Conservation (phyloP, 2,329 filamentous ascomycete genomes). For the Fusarium nematophilum region DNA sequence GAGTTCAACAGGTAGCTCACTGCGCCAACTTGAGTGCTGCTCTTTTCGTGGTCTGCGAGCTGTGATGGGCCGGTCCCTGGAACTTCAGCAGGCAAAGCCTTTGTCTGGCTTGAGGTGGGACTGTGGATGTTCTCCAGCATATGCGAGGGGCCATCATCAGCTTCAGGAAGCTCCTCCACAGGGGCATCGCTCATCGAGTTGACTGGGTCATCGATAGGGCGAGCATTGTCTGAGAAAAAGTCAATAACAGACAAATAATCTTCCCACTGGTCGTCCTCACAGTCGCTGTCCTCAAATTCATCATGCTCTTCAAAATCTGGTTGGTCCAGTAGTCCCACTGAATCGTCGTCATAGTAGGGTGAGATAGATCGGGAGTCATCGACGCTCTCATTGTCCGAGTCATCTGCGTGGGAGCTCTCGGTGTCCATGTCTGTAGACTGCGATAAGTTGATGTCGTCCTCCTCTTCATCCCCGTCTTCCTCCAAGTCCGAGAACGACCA, state of each 20-base stretch:
- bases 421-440: slow-evolving; percentile 35
- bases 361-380: background rate
- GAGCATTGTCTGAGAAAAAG: slow-evolving; percentile 13
- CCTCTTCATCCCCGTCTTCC: slow-evolving; percentile 10
- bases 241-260: slow-evolving; percentile 18
- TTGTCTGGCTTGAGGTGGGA: background rate
- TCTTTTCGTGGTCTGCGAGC: background rate
- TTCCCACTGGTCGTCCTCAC: slow-evolving; percentile 6
- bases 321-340: slow-evolving; percentile 17
- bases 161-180: background rate
- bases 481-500: slow-evolving; percentile 19
- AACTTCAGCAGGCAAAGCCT: background rate
- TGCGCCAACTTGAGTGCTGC: background rate
- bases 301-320: slow-evolving; percentile 38
- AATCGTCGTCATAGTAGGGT: background rate
- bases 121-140: background rate
- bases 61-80: background rate
- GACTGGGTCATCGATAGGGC: background rate
- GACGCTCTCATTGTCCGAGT: slow-evolving; percentile 14
- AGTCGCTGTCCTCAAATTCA: slow-evolving; percentile 33
- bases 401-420: slow-evolving; percentile 15
- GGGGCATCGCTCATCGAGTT: background rate
- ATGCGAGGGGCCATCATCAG: too few relatives aligned
- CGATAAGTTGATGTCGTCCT: slow-evolving; percentile 12
- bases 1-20: slow-evolving; percentile 4